phyloP scores from a whole-genome alignment of 78 protist genomes.

The Creolimax fragrantissima region DNA sequence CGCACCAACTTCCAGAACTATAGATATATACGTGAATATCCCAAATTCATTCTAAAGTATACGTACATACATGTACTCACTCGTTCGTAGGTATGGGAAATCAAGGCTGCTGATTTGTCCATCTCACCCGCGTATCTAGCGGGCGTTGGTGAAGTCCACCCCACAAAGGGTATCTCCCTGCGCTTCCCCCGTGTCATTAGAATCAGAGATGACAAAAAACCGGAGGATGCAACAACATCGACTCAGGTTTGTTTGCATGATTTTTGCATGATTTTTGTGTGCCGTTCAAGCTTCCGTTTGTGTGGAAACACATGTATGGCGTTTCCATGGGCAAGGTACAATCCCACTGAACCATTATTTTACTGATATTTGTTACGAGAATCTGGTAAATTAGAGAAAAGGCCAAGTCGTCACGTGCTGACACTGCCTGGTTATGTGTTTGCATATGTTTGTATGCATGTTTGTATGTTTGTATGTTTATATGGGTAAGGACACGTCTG shows the following conservation, averaged over 20 bases:
- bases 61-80: too few species aligned
- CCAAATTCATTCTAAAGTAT: too few species aligned
- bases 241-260: slow-evolving; percentile 42
- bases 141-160: slow-evolving; percentile 69
- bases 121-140: slow-evolving; percentile 81
- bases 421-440: not conserved
- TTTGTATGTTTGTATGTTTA: not conserved
- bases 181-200: slow-evolving; percentile 96
- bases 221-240: slow-evolving; percentile 86
- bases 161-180: slow-evolving; percentile 89
- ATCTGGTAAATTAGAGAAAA: too few species aligned
- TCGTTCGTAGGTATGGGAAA: slow-evolving; percentile 97
- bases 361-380: too few species aligned
- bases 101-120: slow-evolving; percentile 87
- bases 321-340: not conserved
- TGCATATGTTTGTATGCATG: not conserved
- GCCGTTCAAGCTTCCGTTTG: not conserved
- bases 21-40: too few species aligned
- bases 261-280: not conserved
- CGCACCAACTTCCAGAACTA: too few species aligned
- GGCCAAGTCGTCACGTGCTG: not conserved
- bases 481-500: not conserved
- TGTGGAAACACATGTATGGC: not conserved
- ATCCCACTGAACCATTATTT: not conserved
- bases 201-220: slow-evolving; percentile 88